Percentiles rank a stretch among this genome's conserved stretches.
phyloP scores from a whole-genome alignment of 2,329 filamentous ascomycete species.

The Aspergillus spinulosporus region DNA sequence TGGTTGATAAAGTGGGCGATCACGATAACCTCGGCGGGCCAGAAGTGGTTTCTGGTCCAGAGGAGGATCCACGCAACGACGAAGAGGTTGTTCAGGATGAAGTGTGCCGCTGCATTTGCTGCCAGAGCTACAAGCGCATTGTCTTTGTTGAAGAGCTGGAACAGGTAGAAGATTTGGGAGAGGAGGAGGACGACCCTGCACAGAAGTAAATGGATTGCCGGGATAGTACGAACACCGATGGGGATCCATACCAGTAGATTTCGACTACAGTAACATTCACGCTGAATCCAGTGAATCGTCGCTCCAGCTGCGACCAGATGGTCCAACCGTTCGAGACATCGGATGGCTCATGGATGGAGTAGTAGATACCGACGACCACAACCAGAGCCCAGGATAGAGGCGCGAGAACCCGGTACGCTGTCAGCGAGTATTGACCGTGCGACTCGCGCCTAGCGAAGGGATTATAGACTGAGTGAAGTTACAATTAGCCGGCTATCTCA shows the following conservation, averaged over 20 bases:
- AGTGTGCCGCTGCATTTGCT: conserved; percentile 77
- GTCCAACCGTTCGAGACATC: conserved; percentile 63
- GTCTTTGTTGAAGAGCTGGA: conserved; percentile 71
- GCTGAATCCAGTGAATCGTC: conserved; percentile 70
- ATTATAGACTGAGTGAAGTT: conserved; percentile 48
- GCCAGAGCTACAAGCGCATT: conserved; percentile 65
- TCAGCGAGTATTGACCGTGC: conserved; percentile 61
- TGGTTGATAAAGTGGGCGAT: conserved; percentile 82
- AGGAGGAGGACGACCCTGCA: conserved; percentile 70
- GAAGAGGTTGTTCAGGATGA: conserved; percentile 81
- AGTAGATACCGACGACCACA: conserved; percentile 71
- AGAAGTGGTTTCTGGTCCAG: conserved; percentile 74
- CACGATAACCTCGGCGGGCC: conserved; percentile 72
- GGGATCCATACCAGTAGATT: conserved; percentile 70
- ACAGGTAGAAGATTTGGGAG: conserved; percentile 73
- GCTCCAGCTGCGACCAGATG: conserved; percentile 73
- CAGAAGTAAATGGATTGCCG: background rate
- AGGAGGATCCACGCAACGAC: conserved; percentile 80
- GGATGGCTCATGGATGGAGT: conserved; percentile 64
- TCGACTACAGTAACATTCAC: conserved; percentile 64
- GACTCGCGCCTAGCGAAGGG: conserved; percentile 72
- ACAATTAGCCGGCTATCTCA: background rate
- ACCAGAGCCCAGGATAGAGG: conserved; percentile 73
- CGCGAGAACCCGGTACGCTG: conserved; percentile 74
- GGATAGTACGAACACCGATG: background rate